Evolutionary conservation across 169 alveolate genomes (phyloP), one percentile per base, ranked within the genome.

Genomic region (Babesia ovis): DNA sequence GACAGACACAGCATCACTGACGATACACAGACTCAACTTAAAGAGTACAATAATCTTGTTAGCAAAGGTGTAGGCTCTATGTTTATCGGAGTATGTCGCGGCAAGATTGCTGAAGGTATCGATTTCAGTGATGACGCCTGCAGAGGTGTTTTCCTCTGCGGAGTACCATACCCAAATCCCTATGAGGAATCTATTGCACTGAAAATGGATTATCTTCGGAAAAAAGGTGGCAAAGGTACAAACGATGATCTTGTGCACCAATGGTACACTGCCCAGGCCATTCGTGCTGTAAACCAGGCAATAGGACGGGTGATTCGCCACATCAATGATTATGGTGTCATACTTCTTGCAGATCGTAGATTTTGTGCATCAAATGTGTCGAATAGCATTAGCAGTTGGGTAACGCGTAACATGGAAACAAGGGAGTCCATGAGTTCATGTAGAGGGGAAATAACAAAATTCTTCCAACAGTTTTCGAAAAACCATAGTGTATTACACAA

Each of bases 221-320:
- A 83, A 68, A 73, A 61, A 58, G 74, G 58, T 25, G 67, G 68
- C 41, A 48, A 56, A 12, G 51, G 34, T 18, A 27, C 23, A 25
- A 20, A 23, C 1, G 81, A 77, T 42, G 66, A 23, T 12, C 46
- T n/a, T 29, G 66, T 39, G 39, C 0, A 56, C 29, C 92, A 92
- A 48, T 97, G 98, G 98, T 95, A 96, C 89, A 74, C 86, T 43
- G 90, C 92, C 66, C 95, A 95, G 79, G 98, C 98, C 3, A 94
- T 95, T 37, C 87, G 98, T 76, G 97, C 98, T 18, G 95, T 94
- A 29, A 97, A 97, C 86, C 97, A 97, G 81, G 97, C 98, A 3
- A 85, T 96, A 22, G 99, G 99, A 25, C 92, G 99, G 75, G 97
- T 95, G 29, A 94, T 97, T 29, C 88, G 99, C 61, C 99, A 97